Base-by-base conservation (phyloP, 2,329 filamentous ascomycete species). In the Epichloe brachyelytri region DNA sequence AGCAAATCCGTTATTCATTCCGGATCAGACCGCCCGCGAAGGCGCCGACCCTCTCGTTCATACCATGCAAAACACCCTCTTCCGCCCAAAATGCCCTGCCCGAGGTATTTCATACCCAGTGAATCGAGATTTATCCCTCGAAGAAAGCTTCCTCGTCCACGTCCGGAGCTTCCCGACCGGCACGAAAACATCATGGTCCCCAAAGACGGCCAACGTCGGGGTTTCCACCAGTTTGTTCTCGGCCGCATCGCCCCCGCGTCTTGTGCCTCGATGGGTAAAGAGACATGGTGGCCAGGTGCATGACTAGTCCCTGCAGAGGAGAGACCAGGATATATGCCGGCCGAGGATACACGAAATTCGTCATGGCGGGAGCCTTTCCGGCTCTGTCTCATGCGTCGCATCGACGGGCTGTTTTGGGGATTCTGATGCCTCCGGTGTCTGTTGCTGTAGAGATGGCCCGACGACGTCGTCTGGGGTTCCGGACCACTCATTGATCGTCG, bases 141-240 rank as follows among this genome's bases (percentile, higher is more conserved):
- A 62, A 17, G 66, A 63, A 43, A 90, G 66, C 53, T 71, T 74
- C 40, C 69, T 67, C 10, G 72, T 71, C 90, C 90, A 95, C 1
- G 72, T 68, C 11, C 77, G 74, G 57, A 90, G 71, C 63, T 79
- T 86, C 52, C 73, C 76, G 3, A 71, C 71, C 1, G 82, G 77
- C 1, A 86, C 82, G 56, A 96, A 94, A 0, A 75, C 68, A 64
- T 97, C 90, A 4, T 77, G 72, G 48, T 83, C 79, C 1, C 90
- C 91, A 60, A 83, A 95, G 0, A 95, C 66, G 0, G 80, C 82
- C 36, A 95, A 64, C 0, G 84, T 84, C 1, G 75, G 73, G 58
- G 82, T 74, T 2, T 67, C 63, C 1, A 78, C 66, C 46, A 86
- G 68, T 59, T 85, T 81, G 48, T 68, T 66, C 51, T 82, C 77